These are phyloP conservation scores for Calonectria pseudoturangicola DNA, from an alignment of 2,329 filamentous ascomycete genomes.

Conservation along the genomic window DNA sequence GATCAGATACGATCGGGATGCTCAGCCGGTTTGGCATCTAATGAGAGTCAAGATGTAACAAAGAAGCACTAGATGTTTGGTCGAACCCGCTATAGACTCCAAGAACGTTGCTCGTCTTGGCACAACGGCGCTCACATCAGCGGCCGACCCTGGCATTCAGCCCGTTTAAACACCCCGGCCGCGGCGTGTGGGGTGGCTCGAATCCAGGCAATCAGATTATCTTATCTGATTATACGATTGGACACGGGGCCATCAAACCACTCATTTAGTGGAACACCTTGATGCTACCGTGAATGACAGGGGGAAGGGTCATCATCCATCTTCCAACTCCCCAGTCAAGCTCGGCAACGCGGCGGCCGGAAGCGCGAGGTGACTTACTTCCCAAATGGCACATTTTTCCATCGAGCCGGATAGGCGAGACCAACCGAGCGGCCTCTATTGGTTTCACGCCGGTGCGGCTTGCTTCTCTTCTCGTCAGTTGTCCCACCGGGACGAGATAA, in stretches of 20 bases:
- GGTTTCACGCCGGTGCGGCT: background rate
- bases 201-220: constrained; percentile 19
- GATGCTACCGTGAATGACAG: background rate
- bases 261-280: background rate
- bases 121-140: constrained; percentile 17
- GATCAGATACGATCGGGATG: constrained; percentile 3
- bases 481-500: background rate
- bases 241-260: constrained; percentile 4
- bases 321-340: background rate
- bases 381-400: background rate
- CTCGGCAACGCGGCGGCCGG: background rate
- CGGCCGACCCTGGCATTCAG: constrained; percentile 23
- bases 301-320: too few relatives aligned
- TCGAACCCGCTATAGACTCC: background rate
- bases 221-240: constrained; percentile 28
- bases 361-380: background rate
- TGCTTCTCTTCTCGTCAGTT: background rate
- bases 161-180: constrained; percentile 13
- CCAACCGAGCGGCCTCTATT: background rate
- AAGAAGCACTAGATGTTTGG: constrained; percentile 6
- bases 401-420: background rate
- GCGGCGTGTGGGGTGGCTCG: constrained; percentile 15
- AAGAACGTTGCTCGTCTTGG: constrained; percentile 3
- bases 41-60: constrained; percentile 13
- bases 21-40: constrained; percentile 11